Percentiles rank a stretch among this genome's conserved stretches.
phyloP scores from a whole-genome alignment of 1,284 basidiomycete genomes.

The Ceratobasidium sp. region DNA sequence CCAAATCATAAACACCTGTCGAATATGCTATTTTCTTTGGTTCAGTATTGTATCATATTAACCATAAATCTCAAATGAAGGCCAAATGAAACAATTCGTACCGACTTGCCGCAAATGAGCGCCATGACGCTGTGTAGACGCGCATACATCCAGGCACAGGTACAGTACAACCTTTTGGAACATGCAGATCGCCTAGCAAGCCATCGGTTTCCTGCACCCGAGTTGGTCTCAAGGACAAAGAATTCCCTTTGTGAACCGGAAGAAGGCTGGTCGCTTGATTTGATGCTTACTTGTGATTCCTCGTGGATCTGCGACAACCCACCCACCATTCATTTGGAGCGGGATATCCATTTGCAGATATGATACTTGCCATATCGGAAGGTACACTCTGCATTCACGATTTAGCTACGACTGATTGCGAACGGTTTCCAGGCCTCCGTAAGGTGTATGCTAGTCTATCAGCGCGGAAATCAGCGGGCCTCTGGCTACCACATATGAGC shows the following conservation, averaged over 20 bases:
- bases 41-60: constrained; percentile 25
- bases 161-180: no score
- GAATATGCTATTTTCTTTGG: background rate
- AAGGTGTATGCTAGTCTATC: background rate
- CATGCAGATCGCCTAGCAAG: no score
- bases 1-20: background rate
- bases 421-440: background rate
- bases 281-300: background rate
- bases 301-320: constrained; percentile 39
- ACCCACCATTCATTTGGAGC: constrained; percentile 4
- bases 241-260: constrained; percentile 32
- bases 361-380: background rate
- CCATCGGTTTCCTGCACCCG: background rate
- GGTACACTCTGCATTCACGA: no score
- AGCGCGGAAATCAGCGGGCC: background rate
- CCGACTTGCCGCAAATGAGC: background rate
- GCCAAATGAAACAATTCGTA: constrained; percentile 4
- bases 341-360: background rate
- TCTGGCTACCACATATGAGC: background rate
- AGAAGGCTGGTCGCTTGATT: constrained; percentile 27
- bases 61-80: constrained; percentile 29
- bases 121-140: background rate
- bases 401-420: background rate
- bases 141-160: background rate
- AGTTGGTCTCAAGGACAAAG: background rate